A percentile compares a stretch with the other conserved stretches of the same genome.
These are phyloP conservation scores for Arthrobotrys entomopaga DNA, from an alignment of 2,329 filamentous ascomycete genomes.

Conservation along the genomic window DNA sequence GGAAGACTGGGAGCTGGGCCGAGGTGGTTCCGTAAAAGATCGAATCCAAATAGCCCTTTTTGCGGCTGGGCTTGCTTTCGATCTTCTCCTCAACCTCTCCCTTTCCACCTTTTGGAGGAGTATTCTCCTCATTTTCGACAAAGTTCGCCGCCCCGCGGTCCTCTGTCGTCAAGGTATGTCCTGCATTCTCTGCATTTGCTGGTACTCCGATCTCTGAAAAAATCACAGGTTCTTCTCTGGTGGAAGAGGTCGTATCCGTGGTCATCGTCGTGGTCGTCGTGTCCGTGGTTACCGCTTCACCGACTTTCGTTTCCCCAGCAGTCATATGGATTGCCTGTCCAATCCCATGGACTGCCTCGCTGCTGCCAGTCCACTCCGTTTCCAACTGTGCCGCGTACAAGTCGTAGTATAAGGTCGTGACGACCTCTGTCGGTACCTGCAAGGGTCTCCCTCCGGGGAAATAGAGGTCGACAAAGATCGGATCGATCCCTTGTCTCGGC, in stretches of 20 bases:
- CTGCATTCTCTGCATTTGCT: no score
- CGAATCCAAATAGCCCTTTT: conserved; percentile 6
- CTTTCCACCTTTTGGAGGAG: neutral
- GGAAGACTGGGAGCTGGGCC: neutral
- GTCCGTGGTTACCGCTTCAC: neutral
- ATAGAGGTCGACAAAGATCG: conserved; percentile 1
- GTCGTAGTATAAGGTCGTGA: conserved; percentile 5
- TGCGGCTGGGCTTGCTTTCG: neutral
- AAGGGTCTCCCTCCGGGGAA: conserved; percentile 9
- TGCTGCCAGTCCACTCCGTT: neutral
- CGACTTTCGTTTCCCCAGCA: neutral
- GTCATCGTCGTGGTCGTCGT: neutral
- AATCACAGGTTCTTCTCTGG: no score
- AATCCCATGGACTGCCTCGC: neutral
- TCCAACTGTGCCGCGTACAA: conserved; percentile 1
- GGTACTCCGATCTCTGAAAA: no score
- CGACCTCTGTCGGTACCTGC: conserved; percentile 4
- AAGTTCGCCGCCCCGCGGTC: neutral
- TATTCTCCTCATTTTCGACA: neutral
- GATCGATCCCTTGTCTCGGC: neutral
- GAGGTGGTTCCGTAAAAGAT: conserved; percentile 1
- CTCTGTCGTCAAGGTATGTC: no score
- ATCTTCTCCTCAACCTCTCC: neutral
- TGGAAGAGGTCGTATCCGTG: no score
- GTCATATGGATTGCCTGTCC: neutral